Evolutionary conservation across 352 stramenopile genomes (phyloP).

Genomic region (Globisporangium camurandrum): DNA sequence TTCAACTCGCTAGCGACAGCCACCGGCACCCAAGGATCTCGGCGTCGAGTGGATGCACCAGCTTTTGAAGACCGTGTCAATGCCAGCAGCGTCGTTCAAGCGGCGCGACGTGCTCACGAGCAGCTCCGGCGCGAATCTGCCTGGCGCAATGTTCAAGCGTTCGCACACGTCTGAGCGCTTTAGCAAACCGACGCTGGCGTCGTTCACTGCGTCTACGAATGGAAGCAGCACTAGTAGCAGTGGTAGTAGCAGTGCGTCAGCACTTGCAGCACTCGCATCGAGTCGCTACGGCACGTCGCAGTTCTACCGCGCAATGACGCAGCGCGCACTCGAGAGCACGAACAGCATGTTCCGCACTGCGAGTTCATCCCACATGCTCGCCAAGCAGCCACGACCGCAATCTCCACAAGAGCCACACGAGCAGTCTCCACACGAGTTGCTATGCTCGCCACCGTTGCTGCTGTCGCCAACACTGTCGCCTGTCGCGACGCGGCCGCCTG

Average conservation of each 20-base stretch:
- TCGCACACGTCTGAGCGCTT: conserved; percentile 34
- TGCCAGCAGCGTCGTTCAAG: conserved; percentile 10
- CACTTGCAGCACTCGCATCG: too few relatives aligned
- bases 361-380: background rate
- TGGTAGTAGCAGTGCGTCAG: too few relatives aligned
- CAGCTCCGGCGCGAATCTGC: too few relatives aligned
- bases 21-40: conserved; percentile 7
- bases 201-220: too few relatives aligned
- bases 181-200: too few relatives aligned
- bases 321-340: conserved; percentile 18
- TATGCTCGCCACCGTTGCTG: too few relatives aligned
- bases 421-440: too few relatives aligned
- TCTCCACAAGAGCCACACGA: background rate
- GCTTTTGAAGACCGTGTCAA: conserved; percentile 17
- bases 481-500: too few relatives aligned
- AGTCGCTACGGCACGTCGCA: conserved; percentile 2
- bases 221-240: too few relatives aligned
- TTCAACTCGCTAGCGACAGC: background rate
- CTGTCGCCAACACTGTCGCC: too few relatives aligned
- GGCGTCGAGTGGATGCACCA: conserved; percentile 24
- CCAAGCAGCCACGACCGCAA: background rate
- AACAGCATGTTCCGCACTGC: conserved; percentile 5
- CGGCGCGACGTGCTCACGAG: conserved; percentile 10
- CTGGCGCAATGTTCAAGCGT: conserved; percentile 21
- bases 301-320: conserved; percentile 39